phyloP scores from a whole-genome alignment of 202 grass and related monocot species.

The Bolboschoenoplectus hybrid region DNA sequence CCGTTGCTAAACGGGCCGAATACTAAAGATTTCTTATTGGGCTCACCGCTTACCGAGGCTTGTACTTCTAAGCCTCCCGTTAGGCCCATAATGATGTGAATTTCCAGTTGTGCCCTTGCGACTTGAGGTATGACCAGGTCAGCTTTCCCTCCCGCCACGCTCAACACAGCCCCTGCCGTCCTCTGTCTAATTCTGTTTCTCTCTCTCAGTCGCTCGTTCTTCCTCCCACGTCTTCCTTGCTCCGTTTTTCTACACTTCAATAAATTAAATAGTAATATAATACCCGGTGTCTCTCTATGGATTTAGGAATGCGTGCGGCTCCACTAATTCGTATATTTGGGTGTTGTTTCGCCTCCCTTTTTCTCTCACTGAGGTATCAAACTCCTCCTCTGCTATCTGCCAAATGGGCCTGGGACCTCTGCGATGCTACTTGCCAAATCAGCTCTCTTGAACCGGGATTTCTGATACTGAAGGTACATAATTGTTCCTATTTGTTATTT shows the following conservation, averaged over 20 bases:
- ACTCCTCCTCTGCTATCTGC: conserved; percentile 10
- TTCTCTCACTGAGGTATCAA: conserved; percentile 29
- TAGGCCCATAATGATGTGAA: not conserved
- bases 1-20: not conserved
- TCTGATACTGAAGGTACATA: not conserved
- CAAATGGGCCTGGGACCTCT: conserved; percentile 16
- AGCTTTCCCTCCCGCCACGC: conserved; percentile 38
- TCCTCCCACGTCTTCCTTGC: conserved; percentile 46
- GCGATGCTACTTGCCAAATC: not conserved
- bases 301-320: conserved; percentile 35
- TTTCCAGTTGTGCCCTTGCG: not conserved
- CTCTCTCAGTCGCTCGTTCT: conserved; percentile 18
- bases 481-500: not conserved
- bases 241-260: not conserved
- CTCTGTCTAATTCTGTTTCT: not conserved
- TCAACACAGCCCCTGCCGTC: not conserved
- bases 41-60: not conserved
- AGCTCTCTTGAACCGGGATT: not conserved
- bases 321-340: conserved; percentile 32
- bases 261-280: conserved; percentile 24
- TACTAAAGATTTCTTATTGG: not conserved
- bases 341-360: conserved; percentile 24
- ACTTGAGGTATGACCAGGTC: not conserved
- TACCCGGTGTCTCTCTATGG: conserved; percentile 17
- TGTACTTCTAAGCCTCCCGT: not conserved